phyloP scores from a whole-genome alignment of 768 basidiomycete genomes.

The Pleurotus giganteus region DNA sequence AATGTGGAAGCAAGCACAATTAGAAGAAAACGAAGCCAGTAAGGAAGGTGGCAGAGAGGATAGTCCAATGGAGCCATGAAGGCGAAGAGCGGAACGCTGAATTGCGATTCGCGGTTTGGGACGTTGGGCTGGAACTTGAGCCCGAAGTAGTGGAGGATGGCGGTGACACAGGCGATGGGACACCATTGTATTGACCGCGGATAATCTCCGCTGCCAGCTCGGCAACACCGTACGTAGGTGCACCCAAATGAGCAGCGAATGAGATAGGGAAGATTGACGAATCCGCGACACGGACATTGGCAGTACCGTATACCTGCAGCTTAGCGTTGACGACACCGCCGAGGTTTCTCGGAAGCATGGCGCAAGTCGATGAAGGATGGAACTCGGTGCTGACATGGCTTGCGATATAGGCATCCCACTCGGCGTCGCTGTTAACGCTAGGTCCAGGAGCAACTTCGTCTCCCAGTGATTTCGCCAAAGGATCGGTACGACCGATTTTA shows the following conservation, averaged over 20 bases:
- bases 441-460: constrained; percentile 51
- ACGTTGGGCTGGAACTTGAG: not conserved
- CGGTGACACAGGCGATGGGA: constrained; percentile 6
- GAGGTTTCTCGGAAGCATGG: constrained; percentile 51
- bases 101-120: not conserved
- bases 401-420: constrained; percentile 54
- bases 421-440: constrained; percentile 47
- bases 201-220: constrained; percentile 55
- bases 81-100: not conserved
- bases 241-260: constrained; percentile 12
- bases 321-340: constrained; percentile 53
- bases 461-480: constrained; percentile 43
- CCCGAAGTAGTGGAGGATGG: not conserved
- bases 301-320: constrained; percentile 43
- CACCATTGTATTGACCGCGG: constrained; percentile 10
- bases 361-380: constrained; percentile 58
- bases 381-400: constrained; percentile 47
- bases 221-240: constrained; percentile 52
- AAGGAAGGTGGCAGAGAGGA: not conserved
- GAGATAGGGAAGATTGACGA: constrained; percentile 27
- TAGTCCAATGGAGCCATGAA: not conserved
- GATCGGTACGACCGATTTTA: constrained; percentile 46
- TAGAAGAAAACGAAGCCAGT: not conserved
- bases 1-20: not conserved
- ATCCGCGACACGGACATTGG: constrained; percentile 52